Conservation (phyloP, 257 asterid species). For the Solanum pennellii region DNA sequence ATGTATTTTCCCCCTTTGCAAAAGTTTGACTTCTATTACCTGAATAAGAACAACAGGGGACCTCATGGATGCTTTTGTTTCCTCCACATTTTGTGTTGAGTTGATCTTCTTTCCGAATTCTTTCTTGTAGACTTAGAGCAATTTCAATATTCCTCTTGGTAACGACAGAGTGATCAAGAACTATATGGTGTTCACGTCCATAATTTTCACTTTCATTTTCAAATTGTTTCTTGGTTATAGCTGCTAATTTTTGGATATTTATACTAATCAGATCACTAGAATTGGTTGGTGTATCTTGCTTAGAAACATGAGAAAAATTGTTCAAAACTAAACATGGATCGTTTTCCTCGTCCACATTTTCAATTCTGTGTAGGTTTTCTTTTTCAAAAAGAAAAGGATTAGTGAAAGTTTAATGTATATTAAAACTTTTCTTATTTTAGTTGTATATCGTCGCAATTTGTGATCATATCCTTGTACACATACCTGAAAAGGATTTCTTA, state of each 20-base stretch:
- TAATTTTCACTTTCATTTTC: constrained; percentile 39
- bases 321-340: constrained; percentile 17
- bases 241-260: constrained; percentile 10
- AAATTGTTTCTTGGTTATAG: constrained; percentile 2
- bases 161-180: neutral
- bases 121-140: neutral
- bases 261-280: neutral
- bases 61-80: too few relatives aligned
- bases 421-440: too few relatives aligned
- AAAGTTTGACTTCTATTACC: too few relatives aligned
- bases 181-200: constrained; percentile 8
- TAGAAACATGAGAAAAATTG: constrained; percentile 1
- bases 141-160: neutral
- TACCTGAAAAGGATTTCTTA: too few relatives aligned
- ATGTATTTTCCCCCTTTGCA: too few relatives aligned
- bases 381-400: too few relatives aligned
- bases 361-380: neutral
- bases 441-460: too few relatives aligned
- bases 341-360: constrained; percentile 24
- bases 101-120: neutral
- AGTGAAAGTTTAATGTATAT: too few relatives aligned
- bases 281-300: constrained; percentile 1
- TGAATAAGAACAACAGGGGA: too few relatives aligned
- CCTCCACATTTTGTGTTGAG: constrained; percentile 11
- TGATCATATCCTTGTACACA: too few relatives aligned